Evolutionary conservation across 306 rosid genomes (phyloP).

Genomic region (Sphenostylis stenocarpa): DNA sequence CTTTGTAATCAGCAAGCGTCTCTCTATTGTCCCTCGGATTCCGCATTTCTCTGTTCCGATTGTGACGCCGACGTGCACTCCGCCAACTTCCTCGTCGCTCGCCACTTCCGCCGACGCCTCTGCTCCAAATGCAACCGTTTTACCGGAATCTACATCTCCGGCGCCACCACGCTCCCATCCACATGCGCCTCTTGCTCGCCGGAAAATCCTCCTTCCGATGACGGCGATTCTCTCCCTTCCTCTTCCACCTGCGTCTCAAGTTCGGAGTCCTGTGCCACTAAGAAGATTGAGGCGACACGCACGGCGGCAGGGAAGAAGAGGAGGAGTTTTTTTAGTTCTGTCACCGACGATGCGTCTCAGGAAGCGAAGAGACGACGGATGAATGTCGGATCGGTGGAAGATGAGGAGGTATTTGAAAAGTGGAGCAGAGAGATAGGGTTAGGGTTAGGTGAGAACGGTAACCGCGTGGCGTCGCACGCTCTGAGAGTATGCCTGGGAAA

Average conservation of each 20-base stretch:
- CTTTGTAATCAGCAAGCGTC: slow-evolving; percentile 36
- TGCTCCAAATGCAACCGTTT: slow-evolving; percentile 30
- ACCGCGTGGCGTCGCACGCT: slow-evolving; percentile 24
- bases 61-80: slow-evolving; percentile 39
- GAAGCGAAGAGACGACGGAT: background rate
- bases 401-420: slow-evolving; percentile 30
- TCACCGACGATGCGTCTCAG: background rate
- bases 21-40: slow-evolving; percentile 40
- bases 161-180: background rate
- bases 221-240: slow-evolving; percentile 7
- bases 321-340: slow-evolving; percentile 18
- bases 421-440: slow-evolving; percentile 46
- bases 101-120: slow-evolving; percentile 35
- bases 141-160: slow-evolving; percentile 33
- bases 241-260: slow-evolving; percentile 30
- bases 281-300: background rate
- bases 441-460: slow-evolving; percentile 24
- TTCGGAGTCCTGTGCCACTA: slow-evolving; percentile 27
- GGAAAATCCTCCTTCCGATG: background rate
- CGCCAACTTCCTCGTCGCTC: slow-evolving; percentile 53
- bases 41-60: slow-evolving; percentile 44
- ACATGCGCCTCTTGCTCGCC: slow-evolving; percentile 36
- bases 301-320: background rate
- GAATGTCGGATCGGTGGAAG: slow-evolving; percentile 12
- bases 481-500: slow-evolving; percentile 7